These are phyloP conservation scores for Termitomyces sp. DNA, from an alignment of 768 basidiomycete species.

Conservation along the genomic window DNA sequence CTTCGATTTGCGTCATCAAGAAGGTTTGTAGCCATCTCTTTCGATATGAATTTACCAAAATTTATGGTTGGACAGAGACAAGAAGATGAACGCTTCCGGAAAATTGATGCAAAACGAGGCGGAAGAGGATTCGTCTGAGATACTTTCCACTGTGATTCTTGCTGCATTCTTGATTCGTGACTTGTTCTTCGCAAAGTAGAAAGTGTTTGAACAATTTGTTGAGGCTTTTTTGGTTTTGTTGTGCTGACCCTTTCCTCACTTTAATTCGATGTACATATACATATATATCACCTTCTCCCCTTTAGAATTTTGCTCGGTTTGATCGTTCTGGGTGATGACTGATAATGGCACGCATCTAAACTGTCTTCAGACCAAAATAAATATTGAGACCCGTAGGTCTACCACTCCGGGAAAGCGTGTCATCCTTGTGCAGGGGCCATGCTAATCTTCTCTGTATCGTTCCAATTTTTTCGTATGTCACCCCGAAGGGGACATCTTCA, in stretches of 20 bases:
- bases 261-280: slow-evolving; percentile 88
- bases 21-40: slow-evolving; percentile 38
- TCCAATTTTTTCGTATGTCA: slow-evolving; percentile 99
- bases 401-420: slow-evolving; percentile 97
- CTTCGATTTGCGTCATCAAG: slow-evolving; percentile 84
- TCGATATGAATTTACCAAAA: neutral
- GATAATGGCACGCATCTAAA: no score
- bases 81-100: slow-evolving; percentile 81
- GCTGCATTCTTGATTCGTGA: neutral
- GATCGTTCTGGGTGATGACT: no score
- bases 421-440: slow-evolving; percentile 99
- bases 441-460: slow-evolving; percentile 99
- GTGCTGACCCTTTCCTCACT: slow-evolving; percentile 99
- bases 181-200: no score
- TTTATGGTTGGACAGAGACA: slow-evolving; percentile 51
- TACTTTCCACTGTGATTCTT: neutral
- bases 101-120: slow-evolving; percentile 86
- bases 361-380: slow-evolving; percentile 25
- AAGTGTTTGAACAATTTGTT: neutral
- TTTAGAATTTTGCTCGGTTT: slow-evolving; percentile 47
- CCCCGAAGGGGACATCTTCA: slow-evolving; percentile 72
- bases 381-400: slow-evolving; percentile 48
- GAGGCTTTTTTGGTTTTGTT: slow-evolving; percentile 80
- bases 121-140: slow-evolving; percentile 80
- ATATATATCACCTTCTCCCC: slow-evolving; percentile 99